Conservation (phyloP, 805 yeast species). For the Priceomyces medius region DNA sequence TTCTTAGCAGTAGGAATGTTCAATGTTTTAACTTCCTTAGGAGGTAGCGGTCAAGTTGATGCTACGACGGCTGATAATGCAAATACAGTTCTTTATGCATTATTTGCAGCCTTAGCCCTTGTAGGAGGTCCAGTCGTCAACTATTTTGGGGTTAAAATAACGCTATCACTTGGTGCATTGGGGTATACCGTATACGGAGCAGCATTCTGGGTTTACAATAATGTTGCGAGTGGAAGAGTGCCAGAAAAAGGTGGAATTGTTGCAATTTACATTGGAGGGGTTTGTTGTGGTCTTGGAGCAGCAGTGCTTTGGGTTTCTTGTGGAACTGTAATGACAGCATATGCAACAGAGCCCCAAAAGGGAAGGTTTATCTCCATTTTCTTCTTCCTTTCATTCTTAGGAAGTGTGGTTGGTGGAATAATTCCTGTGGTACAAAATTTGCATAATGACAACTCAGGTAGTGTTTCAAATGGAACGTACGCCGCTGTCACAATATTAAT, state of each 20-base stretch:
- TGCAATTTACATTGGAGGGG: constrained; percentile 51
- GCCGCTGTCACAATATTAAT: constrained; percentile 9
- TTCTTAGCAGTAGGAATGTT: too few relatives aligned
- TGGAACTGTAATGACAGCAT: constrained; percentile 48
- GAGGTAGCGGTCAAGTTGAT: constrained; percentile 39
- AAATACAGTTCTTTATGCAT: constrained; percentile 32
- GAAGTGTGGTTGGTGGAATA: constrained; percentile 39
- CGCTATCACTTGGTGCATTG: constrained; percentile 6
- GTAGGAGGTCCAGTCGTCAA: constrained; percentile 13
- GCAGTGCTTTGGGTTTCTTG: constrained; percentile 50
- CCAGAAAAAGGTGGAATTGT: constrained; percentile 30
- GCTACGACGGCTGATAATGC: constrained; percentile 37
- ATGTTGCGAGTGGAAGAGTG: constrained; percentile 11
- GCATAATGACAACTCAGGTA: constrained; percentile 39
- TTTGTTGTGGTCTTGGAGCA: constrained; percentile 49
- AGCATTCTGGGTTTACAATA: constrained; percentile 14
- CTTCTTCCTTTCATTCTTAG: constrained; percentile 54
- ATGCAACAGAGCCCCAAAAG: constrained; percentile 45
- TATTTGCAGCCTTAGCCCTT: constrained; percentile 11
- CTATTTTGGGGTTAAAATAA: background rate
- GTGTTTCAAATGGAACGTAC: constrained; percentile 3
- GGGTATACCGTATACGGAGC: constrained; percentile 17
- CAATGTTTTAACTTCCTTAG: constrained; percentile 44
- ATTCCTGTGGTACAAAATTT: constrained; percentile 46
- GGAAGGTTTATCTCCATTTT: constrained; percentile 47